Evolutionary conservation across 352 stramenopile species (phyloP), one percentile per base, ranked within the genome.

Genomic region (Phytophthora vignae): DNA sequence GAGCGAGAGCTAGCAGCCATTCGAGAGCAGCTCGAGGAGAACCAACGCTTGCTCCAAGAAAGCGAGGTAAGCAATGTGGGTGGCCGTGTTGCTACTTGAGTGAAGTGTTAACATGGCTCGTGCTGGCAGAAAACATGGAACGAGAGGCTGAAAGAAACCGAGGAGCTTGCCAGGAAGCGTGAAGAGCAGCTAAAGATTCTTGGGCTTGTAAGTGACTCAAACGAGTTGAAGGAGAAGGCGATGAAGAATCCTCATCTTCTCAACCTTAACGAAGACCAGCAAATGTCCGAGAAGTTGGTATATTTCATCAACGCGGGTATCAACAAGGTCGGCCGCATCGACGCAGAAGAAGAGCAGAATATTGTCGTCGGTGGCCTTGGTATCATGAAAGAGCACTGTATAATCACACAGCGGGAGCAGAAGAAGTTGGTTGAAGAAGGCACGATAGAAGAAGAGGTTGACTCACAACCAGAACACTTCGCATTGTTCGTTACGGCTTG

Each of bases 201-300:
- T 17, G 86, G 82, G 3, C 78, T 93, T 19, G 85, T 83, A 27
- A 86, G 81, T 17, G 87, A 91, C 53, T 60, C 79, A 0, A 81
- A 77, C 9, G 87, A 95, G 17, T 66, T 93, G 21, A 90, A 85
- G 40, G 70, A 69, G 19, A 92, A 85, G 53, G 76, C 78, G 8
- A 81, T 74, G 75, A 87, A 59, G 76, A 84, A 95, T 48, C 87
- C 91, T 15, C 89, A 96, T 52, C 60, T 97, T 3, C 70, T 95
- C 44, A 97, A 97, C 49, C 64, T 97, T 29, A 93, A 96, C 50
- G 89, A 97, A 82, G 91, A 97, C 44, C 87, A 91, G 33, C 74
- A 91, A 36, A 96, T 96, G 90, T 85, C 82, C 1, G 89, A 94
- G 63, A 93, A 94, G 53, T 65, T 97, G 1, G 65, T 92, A 0